phyloP scores from a whole-genome alignment of 495 filamentous ascomycete genomes.

The Podospora conica region DNA sequence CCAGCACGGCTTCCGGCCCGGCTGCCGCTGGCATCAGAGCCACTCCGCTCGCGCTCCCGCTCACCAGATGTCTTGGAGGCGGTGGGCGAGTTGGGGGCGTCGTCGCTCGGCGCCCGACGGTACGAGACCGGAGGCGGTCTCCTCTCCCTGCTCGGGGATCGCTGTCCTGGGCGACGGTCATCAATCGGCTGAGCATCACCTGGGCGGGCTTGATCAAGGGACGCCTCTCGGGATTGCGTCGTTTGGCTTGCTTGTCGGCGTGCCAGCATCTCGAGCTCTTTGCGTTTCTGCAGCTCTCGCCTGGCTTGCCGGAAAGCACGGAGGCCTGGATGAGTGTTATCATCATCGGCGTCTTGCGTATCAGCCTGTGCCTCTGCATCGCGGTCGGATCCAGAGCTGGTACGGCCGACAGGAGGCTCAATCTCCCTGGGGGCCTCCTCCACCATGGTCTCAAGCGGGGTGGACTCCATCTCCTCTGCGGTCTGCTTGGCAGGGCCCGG shows the following conservation, averaged over 20 bases:
- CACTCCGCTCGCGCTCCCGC: constrained; percentile 56
- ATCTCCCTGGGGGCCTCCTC: constrained; percentile 41
- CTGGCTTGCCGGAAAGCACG: constrained; percentile 47
- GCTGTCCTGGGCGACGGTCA: constrained; percentile 28
- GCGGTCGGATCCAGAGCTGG: constrained; percentile 14
- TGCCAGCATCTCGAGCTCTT: constrained; percentile 39
- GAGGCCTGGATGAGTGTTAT: constrained; percentile 37
- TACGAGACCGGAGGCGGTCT: constrained; percentile 39
- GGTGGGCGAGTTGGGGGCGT: constrained; percentile 24
- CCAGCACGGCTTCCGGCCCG: constrained; percentile 33
- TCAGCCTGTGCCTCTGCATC: constrained; percentile 10
- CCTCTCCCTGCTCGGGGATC: constrained; percentile 41
- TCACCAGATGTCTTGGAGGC: constrained; percentile 31
- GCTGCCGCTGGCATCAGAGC: constrained; percentile 49
- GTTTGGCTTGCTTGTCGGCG: constrained; percentile 27
- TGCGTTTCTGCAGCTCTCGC: constrained; percentile 46
- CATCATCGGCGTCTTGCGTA: constrained; percentile 24
- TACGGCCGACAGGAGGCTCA: constrained; percentile 33
- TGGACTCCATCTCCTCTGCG: constrained; percentile 25
- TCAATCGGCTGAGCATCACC: constrained; percentile 23
- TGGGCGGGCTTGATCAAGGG: constrained; percentile 18
- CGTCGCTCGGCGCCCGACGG: constrained; percentile 35
- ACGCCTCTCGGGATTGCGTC: constrained; percentile 15
- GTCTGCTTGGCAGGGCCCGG: constrained; percentile 37
- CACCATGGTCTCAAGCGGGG: constrained; percentile 25